Evolutionary conservation across 192 early-diverging fungal genomes (phyloP).

Genomic region (Umbelopsis isabellina): DNA sequence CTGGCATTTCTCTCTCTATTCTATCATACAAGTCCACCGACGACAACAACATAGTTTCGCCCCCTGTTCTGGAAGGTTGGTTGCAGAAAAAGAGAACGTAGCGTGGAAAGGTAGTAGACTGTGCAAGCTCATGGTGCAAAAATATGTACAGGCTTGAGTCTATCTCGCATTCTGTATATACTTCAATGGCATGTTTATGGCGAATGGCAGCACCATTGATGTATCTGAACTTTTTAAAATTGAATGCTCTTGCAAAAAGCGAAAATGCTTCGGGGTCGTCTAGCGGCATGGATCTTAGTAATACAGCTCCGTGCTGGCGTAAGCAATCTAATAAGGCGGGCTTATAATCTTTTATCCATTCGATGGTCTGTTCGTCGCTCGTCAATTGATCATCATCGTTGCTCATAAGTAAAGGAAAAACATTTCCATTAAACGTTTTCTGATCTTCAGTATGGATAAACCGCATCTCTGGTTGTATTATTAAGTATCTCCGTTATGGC

Average conservation of each 20-base stretch:
- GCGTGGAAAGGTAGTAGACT: conserved; percentile 4
- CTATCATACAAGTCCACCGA: conserved; percentile 11
- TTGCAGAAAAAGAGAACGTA: conserved; percentile 8
- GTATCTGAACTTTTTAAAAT: conserved; percentile 13
- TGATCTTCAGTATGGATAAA: not conserved
- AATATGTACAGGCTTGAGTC: conserved; percentile 10
- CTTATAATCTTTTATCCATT: conserved; percentile 1
- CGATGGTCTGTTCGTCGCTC: not conserved
- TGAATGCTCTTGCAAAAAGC: conserved; percentile 14
- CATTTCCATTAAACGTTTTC: not conserved
- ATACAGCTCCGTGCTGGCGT: conserved; percentile 6
- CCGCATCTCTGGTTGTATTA: not conserved
- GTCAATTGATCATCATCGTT: conserved; percentile 4
- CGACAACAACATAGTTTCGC: conserved; percentile 6
- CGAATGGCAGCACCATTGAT: conserved; percentile 13
- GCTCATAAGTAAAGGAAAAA: conserved; percentile 2
- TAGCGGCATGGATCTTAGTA: conserved; percentile 15
- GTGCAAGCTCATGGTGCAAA: conserved; percentile 8
- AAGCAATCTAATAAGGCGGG: not conserved
- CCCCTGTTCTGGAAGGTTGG: not conserved
- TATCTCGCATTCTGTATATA: conserved; percentile 15
- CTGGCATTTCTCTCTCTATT: conserved; percentile 17
- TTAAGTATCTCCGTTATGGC: not conserved
- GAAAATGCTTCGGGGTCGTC: conserved; percentile 12
- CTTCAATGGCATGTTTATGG: conserved; percentile 20